Percentiles rank a stretch among this genome's conserved stretches.
Evolutionary conservation across 2,329 filamentous ascomycete species (phyloP).

Genomic region (Trichoderma semiorbis): DNA sequence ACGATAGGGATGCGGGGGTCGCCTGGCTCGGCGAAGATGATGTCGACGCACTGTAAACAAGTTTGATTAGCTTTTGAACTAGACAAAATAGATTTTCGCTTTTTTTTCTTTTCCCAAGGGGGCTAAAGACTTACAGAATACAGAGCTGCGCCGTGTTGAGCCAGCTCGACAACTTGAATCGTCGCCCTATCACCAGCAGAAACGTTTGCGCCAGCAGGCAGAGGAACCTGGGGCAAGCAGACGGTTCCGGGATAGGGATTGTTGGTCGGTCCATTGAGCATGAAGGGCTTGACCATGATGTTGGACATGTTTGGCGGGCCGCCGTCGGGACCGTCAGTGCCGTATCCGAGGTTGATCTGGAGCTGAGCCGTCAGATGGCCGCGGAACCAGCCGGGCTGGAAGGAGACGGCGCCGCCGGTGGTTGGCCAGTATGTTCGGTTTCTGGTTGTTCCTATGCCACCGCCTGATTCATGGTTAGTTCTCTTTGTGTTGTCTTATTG

Average conservation of each 20-base stretch:
- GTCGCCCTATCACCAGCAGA: slow-evolving; percentile 84
- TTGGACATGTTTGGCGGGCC: slow-evolving; percentile 85
- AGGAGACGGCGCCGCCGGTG: slow-evolving; percentile 76
- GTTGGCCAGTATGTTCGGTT: slow-evolving; percentile 94
- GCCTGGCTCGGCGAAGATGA: slow-evolving; percentile 78
- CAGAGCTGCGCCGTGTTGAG: slow-evolving; percentile 76
- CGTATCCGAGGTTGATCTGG: slow-evolving; percentile 89
- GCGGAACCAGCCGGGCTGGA: slow-evolving; percentile 95
- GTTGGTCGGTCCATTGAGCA: slow-evolving; percentile 77
- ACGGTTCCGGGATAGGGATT: slow-evolving; percentile 83
- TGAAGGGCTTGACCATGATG: slow-evolving; percentile 74
- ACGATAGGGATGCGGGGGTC: slow-evolving; percentile 66
- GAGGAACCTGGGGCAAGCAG: slow-evolving; percentile 83
- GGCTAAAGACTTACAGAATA: slow-evolving; percentile 64
- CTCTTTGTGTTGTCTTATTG: not conserved
- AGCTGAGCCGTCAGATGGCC: slow-evolving; percentile 79
- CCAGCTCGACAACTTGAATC: slow-evolving; percentile 81
- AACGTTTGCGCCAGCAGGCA: slow-evolving; percentile 68
- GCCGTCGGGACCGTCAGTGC: slow-evolving; percentile 58
- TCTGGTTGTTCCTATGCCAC: slow-evolving; percentile 69
- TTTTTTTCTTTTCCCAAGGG: not conserved
- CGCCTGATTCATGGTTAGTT: slow-evolving; percentile 54
- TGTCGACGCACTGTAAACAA: slow-evolving; percentile 77
- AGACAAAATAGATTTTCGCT: no score
- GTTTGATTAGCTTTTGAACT: not conserved